These are phyloP conservation scores for Scedosporium boydii DNA, from an alignment of 2,329 filamentous ascomycete genomes.

Conservation along the genomic window DNA sequence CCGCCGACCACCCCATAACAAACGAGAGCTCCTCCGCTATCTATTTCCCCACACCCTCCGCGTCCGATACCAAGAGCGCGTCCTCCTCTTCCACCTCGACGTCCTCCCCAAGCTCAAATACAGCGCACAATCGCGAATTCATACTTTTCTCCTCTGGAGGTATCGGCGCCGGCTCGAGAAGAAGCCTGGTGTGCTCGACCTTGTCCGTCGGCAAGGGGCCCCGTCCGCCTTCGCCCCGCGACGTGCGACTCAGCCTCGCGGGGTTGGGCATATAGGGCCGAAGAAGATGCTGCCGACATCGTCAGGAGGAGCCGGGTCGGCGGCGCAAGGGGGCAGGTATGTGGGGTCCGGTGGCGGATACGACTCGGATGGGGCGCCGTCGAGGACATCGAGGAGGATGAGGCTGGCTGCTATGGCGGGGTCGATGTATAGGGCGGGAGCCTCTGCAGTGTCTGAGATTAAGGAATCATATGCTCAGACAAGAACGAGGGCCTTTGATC, in stretches of 20 bases:
- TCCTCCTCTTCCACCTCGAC: conserved; percentile 65
- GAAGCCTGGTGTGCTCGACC: conserved; percentile 32
- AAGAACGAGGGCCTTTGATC: conserved; percentile 23
- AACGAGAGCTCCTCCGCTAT: conserved; percentile 48
- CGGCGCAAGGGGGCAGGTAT: neutral
- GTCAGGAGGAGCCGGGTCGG: neutral
- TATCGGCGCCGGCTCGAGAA: conserved; percentile 46
- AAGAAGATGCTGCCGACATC: neutral
- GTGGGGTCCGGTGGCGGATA: conserved; percentile 7
- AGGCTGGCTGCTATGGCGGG: conserved; percentile 62
- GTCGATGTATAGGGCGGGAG: conserved; percentile 46
- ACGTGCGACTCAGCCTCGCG: conserved; percentile 17
- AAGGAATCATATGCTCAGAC: conserved; percentile 50
- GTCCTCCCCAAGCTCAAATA: conserved; percentile 63
- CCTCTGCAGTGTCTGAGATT: conserved; percentile 48
- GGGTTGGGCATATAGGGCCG: conserved; percentile 10
- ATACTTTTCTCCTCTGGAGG: conserved; percentile 59
- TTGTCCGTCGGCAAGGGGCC: conserved; percentile 29
- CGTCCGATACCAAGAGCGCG: conserved; percentile 53
- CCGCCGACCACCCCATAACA: conserved; percentile 25
- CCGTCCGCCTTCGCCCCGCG: conserved; percentile 13
- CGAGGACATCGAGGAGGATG: conserved; percentile 60
- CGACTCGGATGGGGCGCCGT: conserved; percentile 9
- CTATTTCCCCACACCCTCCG: conserved; percentile 57
- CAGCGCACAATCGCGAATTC: conserved; percentile 65